Evolutionary conservation across 768 basidiomycete genomes (phyloP), one percentile per base, ranked within the genome.

Genomic region (Hebeloma cylindrosporum): DNA sequence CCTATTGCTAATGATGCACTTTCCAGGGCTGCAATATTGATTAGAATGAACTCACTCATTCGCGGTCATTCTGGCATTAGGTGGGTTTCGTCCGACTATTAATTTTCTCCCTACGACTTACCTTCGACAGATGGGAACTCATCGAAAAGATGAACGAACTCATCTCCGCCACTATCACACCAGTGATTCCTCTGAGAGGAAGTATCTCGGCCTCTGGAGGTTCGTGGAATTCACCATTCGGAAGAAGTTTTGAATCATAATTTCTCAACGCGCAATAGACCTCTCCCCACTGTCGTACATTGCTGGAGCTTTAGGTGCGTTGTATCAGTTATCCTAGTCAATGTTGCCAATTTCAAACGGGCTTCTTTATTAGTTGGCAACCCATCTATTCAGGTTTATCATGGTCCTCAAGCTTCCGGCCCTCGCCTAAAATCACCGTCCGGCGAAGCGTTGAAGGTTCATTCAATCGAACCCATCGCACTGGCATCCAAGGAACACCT

Each of bases 1-100:
- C 68, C 73, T 18, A 65, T 68, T 47, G 51, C 67, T 14, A 25
- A 50, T 33, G 14, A 69, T 69, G 62, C 4, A 22, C 17, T 26
- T 35, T 10, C 65, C 67, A 81, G 84, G 20, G 87, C 83, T 27
- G 85, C 87, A 0, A 88, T 90, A 53, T 63, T 87, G 18, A 74
- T 91, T 50, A 80, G 88, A 51, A 83, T 85, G 77, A 91, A 91
- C 62, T 87, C 85, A 0, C 76, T 91, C 39, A 82, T 88, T 54
- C 80, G 88, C 29, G 88, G 85, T 0, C 88, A 90, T 62, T 88
- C 86, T 18, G 87, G 83, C 30, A 78, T 89, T n/a, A 76, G 84
- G 63, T 72, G 10, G 42, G 65, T 51, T 14, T 17, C 16, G 10
- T 25, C n/a, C 7, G 26, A 9, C 40, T 11, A n/a, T 39, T 42